Evolutionary conservation across 1,139 yeast genomes (phyloP), one percentile per base, ranked within the genome.

Genomic region (Kodamaea fungicola): DNA sequence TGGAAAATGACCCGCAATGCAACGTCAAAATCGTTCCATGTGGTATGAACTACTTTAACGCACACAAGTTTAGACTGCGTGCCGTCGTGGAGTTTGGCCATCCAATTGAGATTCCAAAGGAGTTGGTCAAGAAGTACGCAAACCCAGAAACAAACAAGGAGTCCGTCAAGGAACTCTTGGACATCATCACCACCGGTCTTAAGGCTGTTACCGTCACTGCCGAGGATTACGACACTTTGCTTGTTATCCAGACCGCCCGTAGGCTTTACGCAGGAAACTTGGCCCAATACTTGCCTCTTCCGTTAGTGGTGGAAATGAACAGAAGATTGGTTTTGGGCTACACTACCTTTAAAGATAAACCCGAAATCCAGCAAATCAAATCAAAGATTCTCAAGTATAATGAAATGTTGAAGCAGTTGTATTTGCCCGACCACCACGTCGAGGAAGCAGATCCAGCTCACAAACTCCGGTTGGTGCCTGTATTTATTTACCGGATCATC

Each of bases 61-160:
- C 76, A 13, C 70, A 71, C 48, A 65, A 59, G 45, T 71, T 71
- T 47, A 54, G 76, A 45, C 62, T 69, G n/a, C 52, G 76, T 39
- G 75, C 71, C 3, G 76, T 71, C 6, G 59, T 70, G 27, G 76
- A 70, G 46, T 71, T 66, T 44, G 76, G 76, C 7, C 59, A 63
- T 34, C 74, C 76, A 10, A 67, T 70, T 28, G 57, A 55, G 26
- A 69, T 71, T 12, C 59, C 66, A 28, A 53, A 59, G 37, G 56
- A 54, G 21, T 44, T 87, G 40, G 87, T 89, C 4, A 72, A 68
- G 21, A 76, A 75, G 57, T 90, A 90, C 57, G 54, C 71, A 12
- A 67, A 80, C 44, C 76, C 83, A 3, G 82, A 78, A 22, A 81
- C 88, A 0, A 78, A 79, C 35, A 74, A 83, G 43, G 84, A 77